Evolutionary conservation across 2,329 filamentous ascomycete species (phyloP).

Genomic region (Furcasterigmium sp.): DNA sequence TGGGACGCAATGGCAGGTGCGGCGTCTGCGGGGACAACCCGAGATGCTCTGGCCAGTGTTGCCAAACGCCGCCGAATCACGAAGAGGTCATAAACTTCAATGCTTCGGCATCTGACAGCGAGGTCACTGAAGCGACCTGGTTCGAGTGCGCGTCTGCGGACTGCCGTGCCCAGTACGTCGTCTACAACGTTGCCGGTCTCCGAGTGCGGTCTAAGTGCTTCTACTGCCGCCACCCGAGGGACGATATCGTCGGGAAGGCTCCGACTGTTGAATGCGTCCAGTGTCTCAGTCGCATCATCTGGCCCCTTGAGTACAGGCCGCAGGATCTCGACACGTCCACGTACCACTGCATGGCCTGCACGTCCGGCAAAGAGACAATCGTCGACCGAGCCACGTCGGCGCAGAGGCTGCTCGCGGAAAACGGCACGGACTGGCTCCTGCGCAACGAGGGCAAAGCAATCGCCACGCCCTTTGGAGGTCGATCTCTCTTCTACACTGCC

Average conservation of each 20-base stretch:
- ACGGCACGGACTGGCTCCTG: slow-evolving; percentile 38
- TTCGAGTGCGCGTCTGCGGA: slow-evolving; percentile 36
- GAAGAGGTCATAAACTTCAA: slow-evolving; percentile 15
- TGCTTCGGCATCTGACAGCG: slow-evolving; percentile 24
- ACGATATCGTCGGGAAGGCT: slow-evolving; percentile 15
- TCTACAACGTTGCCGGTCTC: slow-evolving; percentile 36
- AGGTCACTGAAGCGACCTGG: slow-evolving; percentile 31
- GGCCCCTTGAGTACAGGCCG: slow-evolving; percentile 37
- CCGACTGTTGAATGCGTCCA: slow-evolving; percentile 38
- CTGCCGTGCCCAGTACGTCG: slow-evolving; percentile 45
- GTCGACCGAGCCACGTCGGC: slow-evolving; percentile 30
- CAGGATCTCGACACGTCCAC: slow-evolving; percentile 17
- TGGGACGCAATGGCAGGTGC: slow-evolving; percentile 32
- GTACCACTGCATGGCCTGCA: slow-evolving; percentile 38
- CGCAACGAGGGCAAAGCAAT: slow-evolving; percentile 30
- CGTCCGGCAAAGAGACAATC: slow-evolving; percentile 25
- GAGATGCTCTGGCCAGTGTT: slow-evolving; percentile 15
- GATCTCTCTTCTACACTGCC: slow-evolving; percentile 33
- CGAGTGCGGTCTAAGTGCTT: slow-evolving; percentile 41
- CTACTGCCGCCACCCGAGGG: slow-evolving; percentile 33
- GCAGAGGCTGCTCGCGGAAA: slow-evolving; percentile 29
- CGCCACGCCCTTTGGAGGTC: slow-evolving; percentile 27
- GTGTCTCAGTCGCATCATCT: slow-evolving; percentile 42
- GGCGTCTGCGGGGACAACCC: slow-evolving; percentile 29
- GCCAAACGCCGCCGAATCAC: slow-evolving; percentile 16